phyloP scores from a whole-genome alignment of 106 monocot species.

The Acorus calamus region DNA sequence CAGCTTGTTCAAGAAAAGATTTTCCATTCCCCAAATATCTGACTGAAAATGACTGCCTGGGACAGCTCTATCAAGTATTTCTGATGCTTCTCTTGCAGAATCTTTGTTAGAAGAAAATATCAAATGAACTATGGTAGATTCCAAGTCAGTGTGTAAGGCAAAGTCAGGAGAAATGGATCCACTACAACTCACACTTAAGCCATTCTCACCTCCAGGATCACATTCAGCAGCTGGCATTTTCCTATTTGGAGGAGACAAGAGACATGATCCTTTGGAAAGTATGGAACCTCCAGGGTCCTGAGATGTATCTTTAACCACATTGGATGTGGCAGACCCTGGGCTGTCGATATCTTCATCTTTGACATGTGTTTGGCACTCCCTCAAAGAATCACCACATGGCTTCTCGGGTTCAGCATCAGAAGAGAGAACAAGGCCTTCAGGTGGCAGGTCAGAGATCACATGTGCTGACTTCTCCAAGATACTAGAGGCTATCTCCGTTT shows the following conservation, averaged over 20 bases:
- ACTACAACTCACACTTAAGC: background rate
- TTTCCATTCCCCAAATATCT: conserved; percentile 23
- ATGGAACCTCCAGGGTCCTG: conserved; percentile 3
- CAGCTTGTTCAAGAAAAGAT: conserved; percentile 7
- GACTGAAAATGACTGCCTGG: conserved; percentile 1
- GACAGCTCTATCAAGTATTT: conserved; percentile 20
- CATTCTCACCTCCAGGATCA: background rate
- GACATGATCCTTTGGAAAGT: background rate
- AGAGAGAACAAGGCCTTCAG: no score
- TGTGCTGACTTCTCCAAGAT: background rate
- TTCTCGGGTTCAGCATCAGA: no score
- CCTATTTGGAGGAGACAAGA: no score
- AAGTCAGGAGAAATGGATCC: background rate
- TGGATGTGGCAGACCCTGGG: conserved; percentile 4
- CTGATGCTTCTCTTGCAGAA: conserved; percentile 24
- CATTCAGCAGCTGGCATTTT: background rate
- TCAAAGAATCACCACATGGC: background rate
- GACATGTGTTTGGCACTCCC: conserved; percentile 3
- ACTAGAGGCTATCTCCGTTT: background rate
- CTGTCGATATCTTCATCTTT: background rate
- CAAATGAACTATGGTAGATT: conserved; percentile 16
- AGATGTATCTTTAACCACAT: background rate
- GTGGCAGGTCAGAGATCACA: no score
- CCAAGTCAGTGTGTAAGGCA: background rate
- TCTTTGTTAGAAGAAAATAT: conserved; percentile 40